Conservation (phyloP, 768 basidiomycete species). For the Phylloporus scabripes region DNA sequence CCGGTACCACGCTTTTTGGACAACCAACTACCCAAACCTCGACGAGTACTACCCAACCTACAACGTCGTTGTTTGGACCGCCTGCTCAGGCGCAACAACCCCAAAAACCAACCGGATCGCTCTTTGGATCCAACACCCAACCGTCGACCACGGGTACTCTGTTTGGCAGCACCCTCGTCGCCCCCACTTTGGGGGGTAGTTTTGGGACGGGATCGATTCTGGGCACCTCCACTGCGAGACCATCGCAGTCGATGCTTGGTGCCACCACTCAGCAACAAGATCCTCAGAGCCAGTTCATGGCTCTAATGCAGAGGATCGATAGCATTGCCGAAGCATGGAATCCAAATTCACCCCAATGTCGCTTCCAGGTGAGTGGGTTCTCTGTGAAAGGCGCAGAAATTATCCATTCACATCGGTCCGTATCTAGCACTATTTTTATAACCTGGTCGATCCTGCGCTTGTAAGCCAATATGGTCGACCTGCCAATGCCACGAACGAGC, state of each 20-base stretch:
- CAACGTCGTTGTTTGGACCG: slow-evolving; percentile 19
- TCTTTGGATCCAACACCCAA: slow-evolving; percentile 30
- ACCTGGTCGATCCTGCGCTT: slow-evolving; percentile 67
- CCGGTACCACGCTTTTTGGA: neutral
- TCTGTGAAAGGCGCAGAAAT: neutral
- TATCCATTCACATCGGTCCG: neutral
- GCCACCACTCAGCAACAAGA: slow-evolving; percentile 48
- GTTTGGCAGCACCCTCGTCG: slow-evolving; percentile 31
- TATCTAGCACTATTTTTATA: slow-evolving; percentile 75
- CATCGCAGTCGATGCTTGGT: slow-evolving; percentile 33
- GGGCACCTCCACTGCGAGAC: slow-evolving; percentile 27
- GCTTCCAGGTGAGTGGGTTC: slow-evolving; percentile 60
- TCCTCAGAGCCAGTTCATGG: slow-evolving; percentile 52
- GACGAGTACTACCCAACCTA: slow-evolving; percentile 8
- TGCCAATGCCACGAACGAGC: slow-evolving; percentile 63
- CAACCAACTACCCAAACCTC: neutral
- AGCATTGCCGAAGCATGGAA: slow-evolving; percentile 67
- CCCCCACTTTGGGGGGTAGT: slow-evolving; percentile 31
- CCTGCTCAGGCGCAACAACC: slow-evolving; percentile 18
- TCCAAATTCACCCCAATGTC: slow-evolving; percentile 58
- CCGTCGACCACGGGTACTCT: slow-evolving; percentile 28
- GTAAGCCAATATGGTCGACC: slow-evolving; percentile 67
- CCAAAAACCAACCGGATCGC: slow-evolving; percentile 20
- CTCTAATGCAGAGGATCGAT: slow-evolving; percentile 56
- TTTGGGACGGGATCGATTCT: slow-evolving; percentile 19